A percentile compares a stretch with the other conserved stretches of the same genome.
These are phyloP conservation scores for Apiotrichum sp. DNA, from an alignment of 1,284 basidiomycete genomes.

Conservation along the genomic window DNA sequence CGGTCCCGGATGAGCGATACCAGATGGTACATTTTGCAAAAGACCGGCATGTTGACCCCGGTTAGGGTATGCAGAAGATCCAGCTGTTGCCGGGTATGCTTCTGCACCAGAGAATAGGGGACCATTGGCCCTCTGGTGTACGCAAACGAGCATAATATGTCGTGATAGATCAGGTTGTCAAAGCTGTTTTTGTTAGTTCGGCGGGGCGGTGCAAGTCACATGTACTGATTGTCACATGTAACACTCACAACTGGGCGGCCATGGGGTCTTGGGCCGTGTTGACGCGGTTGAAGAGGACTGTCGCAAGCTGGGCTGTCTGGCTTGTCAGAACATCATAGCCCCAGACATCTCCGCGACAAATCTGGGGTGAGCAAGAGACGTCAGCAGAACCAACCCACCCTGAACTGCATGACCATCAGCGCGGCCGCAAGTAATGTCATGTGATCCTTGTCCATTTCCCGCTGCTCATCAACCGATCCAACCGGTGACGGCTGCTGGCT, in stretches of 20 bases:
- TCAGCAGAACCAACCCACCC: slow-evolving; percentile 17
- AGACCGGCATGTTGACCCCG: slow-evolving; percentile 26
- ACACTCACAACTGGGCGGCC: slow-evolving; percentile 30
- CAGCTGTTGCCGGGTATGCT: slow-evolving; percentile 6
- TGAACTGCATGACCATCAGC: slow-evolving; percentile 36
- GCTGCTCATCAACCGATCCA: not conserved
- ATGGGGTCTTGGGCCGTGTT: slow-evolving; percentile 20
- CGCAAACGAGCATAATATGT: slow-evolving; percentile 17
- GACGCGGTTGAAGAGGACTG: not conserved
- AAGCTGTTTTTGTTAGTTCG: slow-evolving; percentile 17
- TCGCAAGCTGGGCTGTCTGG: not conserved
- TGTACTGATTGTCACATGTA: too few relatives aligned
- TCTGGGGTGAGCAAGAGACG: slow-evolving; percentile 21
- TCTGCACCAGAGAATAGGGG: slow-evolving; percentile 1
- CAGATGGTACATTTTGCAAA: slow-evolving; percentile 28
- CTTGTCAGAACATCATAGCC: slow-evolving; percentile 24
- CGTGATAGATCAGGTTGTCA: slow-evolving; percentile 34
- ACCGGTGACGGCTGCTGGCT: not conserved
- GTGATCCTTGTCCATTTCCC: slow-evolving; percentile 14
- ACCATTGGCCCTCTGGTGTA: slow-evolving; percentile 2
- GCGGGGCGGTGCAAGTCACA: too few relatives aligned
- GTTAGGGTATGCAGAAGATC: slow-evolving; percentile 27
- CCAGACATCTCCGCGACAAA: slow-evolving; percentile 38
- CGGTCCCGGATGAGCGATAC: slow-evolving; percentile 21
- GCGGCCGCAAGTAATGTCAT: slow-evolving; percentile 32